A percentile compares a stretch with the other conserved stretches of the same genome.
Evolutionary conservation across 1,284 basidiomycete species (phyloP).

Genomic region (Athelia sp.): DNA sequence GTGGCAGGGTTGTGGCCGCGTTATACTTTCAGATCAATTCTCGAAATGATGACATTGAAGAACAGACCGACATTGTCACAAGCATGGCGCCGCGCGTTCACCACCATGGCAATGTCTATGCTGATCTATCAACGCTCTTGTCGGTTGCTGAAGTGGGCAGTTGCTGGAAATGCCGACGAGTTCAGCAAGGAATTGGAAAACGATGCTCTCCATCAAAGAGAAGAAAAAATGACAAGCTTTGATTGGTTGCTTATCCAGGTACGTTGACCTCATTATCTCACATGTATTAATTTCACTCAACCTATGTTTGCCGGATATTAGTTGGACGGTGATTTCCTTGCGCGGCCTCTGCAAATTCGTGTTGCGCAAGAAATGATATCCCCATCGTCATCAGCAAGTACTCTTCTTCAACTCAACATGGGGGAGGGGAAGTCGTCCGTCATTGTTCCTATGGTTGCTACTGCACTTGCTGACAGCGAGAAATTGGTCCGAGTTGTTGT

Average conservation of each 20-base stretch:
- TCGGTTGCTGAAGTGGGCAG: not conserved
- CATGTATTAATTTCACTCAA: too few relatives aligned
- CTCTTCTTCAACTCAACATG: slow-evolving; percentile 50
- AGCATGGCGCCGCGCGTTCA: not conserved
- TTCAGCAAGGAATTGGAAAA: not conserved
- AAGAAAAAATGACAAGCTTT: not conserved
- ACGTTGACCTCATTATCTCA: not conserved
- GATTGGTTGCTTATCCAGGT: not conserved
- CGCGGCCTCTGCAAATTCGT: slow-evolving; percentile 33
- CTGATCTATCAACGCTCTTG: not conserved
- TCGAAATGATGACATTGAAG: not conserved
- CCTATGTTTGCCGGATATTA: slow-evolving; percentile 14
- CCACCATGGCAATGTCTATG: not conserved
- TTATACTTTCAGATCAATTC: not conserved
- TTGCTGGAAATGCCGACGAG: not conserved
- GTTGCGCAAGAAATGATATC: slow-evolving; percentile 45
- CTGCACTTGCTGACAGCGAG: slow-evolving; percentile 34
- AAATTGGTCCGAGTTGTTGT: slow-evolving; percentile 42
- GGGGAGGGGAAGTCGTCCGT: slow-evolving; percentile 56
- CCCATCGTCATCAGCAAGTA: slow-evolving; percentile 31
- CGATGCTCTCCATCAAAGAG: not conserved
- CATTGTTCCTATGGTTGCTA: slow-evolving; percentile 39
- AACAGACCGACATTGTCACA: not conserved
- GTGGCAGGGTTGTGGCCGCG: slow-evolving; percentile 24
- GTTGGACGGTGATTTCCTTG: slow-evolving; percentile 39